Conservation (phyloP, 2,329 filamentous ascomycete species). For the Paracoccidioides lutzii region DNA sequence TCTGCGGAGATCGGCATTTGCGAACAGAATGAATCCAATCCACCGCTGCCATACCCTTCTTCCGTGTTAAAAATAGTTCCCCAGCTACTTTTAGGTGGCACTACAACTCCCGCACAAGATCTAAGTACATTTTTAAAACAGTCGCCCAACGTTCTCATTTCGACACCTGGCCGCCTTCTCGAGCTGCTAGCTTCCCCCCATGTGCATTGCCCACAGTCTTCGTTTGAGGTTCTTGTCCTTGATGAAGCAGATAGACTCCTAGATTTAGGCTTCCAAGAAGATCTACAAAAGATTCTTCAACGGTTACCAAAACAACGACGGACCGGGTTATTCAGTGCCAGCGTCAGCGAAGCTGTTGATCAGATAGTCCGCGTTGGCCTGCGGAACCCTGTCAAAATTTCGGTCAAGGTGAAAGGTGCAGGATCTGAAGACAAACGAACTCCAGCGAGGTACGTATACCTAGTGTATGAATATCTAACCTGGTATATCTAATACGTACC, state of each 20-base stretch:
- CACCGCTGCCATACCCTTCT: slow-evolving; percentile 29
- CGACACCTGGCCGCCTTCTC: slow-evolving; percentile 77
- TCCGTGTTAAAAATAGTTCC: slow-evolving; percentile 55
- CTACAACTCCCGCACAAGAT: slow-evolving; percentile 65
- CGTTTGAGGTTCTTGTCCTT: slow-evolving; percentile 82
- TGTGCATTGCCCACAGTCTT: slow-evolving; percentile 75
- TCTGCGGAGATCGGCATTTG: slow-evolving; percentile 30
- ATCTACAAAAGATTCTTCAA: slow-evolving; percentile 71
- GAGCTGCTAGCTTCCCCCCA: slow-evolving; percentile 77
- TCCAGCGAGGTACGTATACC: slow-evolving; percentile 50
- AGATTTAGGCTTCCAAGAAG: slow-evolving; percentile 86
- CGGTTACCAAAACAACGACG: slow-evolving; percentile 82
- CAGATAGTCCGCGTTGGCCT: slow-evolving; percentile 86
- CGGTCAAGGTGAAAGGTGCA: slow-evolving; percentile 74
- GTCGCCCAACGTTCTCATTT: slow-evolving; percentile 79
- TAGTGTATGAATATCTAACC: background rate
- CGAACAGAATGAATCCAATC: slow-evolving; percentile 10
- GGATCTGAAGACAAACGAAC: slow-evolving; percentile 75
- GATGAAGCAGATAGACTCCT: slow-evolving; percentile 90
- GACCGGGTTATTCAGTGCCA: slow-evolving; percentile 88
- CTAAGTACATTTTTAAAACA: slow-evolving; percentile 70
- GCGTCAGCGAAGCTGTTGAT: slow-evolving; percentile 86
- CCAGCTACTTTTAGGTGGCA: slow-evolving; percentile 77
- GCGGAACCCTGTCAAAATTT: slow-evolving; percentile 87
- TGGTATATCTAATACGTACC: background rate